Evolutionary conservation across 1,284 basidiomycete genomes (phyloP).

Genomic region (Porodaedalea pini): DNA sequence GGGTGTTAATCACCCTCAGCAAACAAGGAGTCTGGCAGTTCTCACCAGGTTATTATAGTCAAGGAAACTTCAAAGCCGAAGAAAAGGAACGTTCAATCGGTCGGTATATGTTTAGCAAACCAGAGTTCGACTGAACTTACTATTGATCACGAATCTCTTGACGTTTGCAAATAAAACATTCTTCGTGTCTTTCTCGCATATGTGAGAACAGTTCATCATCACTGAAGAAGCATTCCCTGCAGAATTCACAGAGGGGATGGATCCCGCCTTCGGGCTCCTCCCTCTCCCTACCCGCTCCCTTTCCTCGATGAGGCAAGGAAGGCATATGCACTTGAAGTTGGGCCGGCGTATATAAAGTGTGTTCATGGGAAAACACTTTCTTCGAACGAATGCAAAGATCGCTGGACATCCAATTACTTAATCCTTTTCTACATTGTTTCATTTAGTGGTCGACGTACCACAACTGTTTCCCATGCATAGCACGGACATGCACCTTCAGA

Average conservation of each 20-base stretch:
- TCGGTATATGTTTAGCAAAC: background rate
- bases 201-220: constrained; percentile 93
- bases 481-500: constrained; percentile 77
- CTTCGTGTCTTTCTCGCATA: constrained; percentile 92
- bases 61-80: constrained; percentile 58
- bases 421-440: background rate
- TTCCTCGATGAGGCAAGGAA: constrained; percentile 55
- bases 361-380: constrained; percentile 96
- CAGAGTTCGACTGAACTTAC: constrained; percentile 46
- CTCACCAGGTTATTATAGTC: constrained; percentile 73
- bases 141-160: constrained; percentile 81
- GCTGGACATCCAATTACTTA: constrained; percentile 37
- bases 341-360: constrained; percentile 75
- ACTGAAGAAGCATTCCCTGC: constrained; percentile 84
- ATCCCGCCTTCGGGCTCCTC: constrained; percentile 65
- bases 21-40: constrained; percentile 13
- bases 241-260: constrained; percentile 90
- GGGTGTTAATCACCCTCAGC: background rate
- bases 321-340: constrained; percentile 78
- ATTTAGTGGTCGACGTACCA: constrained; percentile 48
- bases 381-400: constrained; percentile 88
- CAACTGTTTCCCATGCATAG: constrained; percentile 73
- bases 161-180: constrained; percentile 92
- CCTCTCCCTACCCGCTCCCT: constrained; percentile 38
- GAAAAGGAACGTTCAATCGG: constrained; percentile 17